These are phyloP conservation scores for Schizonepeta tenuifolia DNA, from an alignment of 257 asterid genomes.

Conservation along the genomic window DNA sequence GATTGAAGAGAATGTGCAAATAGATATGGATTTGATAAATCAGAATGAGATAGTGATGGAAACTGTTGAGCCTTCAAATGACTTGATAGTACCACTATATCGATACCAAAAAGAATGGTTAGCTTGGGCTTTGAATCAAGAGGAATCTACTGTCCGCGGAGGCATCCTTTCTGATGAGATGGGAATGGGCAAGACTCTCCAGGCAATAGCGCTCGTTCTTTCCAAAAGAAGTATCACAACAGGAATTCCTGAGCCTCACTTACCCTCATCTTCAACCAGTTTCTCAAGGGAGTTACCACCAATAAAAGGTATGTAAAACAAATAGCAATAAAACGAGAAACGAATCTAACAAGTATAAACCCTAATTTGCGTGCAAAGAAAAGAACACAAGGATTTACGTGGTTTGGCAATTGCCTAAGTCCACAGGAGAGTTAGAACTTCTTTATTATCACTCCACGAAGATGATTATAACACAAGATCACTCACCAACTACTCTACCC, in stretches of 20 bases:
- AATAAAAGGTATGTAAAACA: conserved; percentile 71
- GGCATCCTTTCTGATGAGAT: conserved; percentile 98
- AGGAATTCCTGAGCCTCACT: conserved; percentile 42
- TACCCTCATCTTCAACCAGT: conserved; percentile 50
- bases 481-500: too few relatives aligned
- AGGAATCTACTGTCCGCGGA: conserved; percentile 73
- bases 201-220: conserved; percentile 93
- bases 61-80: conserved; percentile 69
- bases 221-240: conserved; percentile 58
- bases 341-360: too few relatives aligned
- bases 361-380: too few relatives aligned
- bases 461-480: too few relatives aligned
- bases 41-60: conserved; percentile 64
- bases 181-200: conserved; percentile 99
- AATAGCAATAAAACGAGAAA: too few relatives aligned
- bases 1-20: conserved; percentile 62
- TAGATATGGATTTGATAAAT: conserved; percentile 51
- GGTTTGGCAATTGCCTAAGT: too few relatives aligned
- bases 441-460: too few relatives aligned
- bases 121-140: conserved; percentile 92
- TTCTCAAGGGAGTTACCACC: conserved; percentile 55
- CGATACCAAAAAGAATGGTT: conserved; percentile 97
- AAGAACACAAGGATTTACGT: too few relatives aligned
- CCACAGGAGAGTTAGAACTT: too few relatives aligned
- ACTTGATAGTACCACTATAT: conserved; percentile 72